Evolutionary conservation across 371 early-diverging fungal species (phyloP).

Genomic region (Saksenaea oblongispora): DNA sequence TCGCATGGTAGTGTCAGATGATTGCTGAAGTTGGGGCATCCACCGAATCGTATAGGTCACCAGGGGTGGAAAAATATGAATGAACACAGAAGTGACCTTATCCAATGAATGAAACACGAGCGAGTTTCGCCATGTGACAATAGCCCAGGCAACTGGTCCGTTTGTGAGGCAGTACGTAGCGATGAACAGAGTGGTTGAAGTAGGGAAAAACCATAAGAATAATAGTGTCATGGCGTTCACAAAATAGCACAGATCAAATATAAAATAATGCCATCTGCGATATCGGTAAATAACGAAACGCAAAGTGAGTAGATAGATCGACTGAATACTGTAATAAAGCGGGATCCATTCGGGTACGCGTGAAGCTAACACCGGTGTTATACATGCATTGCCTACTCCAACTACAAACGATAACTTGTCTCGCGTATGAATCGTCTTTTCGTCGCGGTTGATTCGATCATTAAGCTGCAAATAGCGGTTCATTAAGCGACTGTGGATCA

Average conservation of each 20-base stretch:
- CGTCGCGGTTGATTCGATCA: conserved; percentile 46
- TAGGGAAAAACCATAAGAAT: conserved; percentile 54
- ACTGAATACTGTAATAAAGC: conserved; percentile 55
- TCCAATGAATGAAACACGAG: conserved; percentile 72
- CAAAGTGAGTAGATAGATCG: conserved; percentile 46
- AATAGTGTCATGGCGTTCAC: conserved; percentile 62
- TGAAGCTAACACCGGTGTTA: conserved; percentile 59
- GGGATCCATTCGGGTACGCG: conserved; percentile 63
- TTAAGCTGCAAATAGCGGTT: conserved; percentile 35
- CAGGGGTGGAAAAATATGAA: conserved; percentile 72
- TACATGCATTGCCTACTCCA: conserved; percentile 71
- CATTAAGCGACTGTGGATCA: conserved; percentile 29
- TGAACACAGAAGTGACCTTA: conserved; percentile 72
- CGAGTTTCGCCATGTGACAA: conserved; percentile 73
- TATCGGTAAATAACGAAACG: conserved; percentile 64
- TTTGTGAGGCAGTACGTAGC: conserved; percentile 61
- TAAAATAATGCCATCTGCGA: conserved; percentile 68
- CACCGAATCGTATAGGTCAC: conserved; percentile 65
- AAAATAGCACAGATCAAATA: conserved; percentile 74
- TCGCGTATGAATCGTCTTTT: conserved; percentile 55
- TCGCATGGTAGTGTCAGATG: conserved; percentile 25
- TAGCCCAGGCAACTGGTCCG: conserved; percentile 75
- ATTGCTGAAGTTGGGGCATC: conserved; percentile 47
- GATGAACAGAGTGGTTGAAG: conserved; percentile 47
- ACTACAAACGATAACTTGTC: conserved; percentile 75